Base-by-base conservation (phyloP, 345 rosid species). In the Euphorbia lathyris region DNA sequence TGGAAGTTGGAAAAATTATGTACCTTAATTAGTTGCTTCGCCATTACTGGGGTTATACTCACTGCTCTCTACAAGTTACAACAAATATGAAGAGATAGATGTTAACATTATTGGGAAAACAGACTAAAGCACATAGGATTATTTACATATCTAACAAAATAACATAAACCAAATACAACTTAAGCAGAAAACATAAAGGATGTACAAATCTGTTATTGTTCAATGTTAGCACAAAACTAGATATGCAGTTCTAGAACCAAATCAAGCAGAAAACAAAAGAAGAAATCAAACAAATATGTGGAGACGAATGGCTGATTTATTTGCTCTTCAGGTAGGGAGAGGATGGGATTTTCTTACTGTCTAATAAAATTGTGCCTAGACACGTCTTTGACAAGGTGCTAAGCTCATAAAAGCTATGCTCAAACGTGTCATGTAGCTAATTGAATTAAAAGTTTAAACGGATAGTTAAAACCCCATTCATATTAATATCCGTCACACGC, bases 21-120 rank as follows among this genome's bases (percentile, higher is more conserved):
- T 79, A 93, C 97, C 97, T 89, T 86, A 74, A 93, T 85, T 76
- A 93, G 43, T 68, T 86, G 84, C 75, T 81, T 83, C 53, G 97
- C 98, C 90, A 91, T 89, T 58, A 77, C 74, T 58, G 98, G 91
- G 75, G 97, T 91, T 66, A 93, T 80, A 68, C 75, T 82, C 66
- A 93, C 86, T 66, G 92, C 97, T 82, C 82, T 89, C 98, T 93
- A 78, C 84, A 80, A 1, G 60, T 7, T 13, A 45, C 36, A 20
- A 11, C 43, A 42, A 27, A 45, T 30, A 70, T 63, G 60, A 42
- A 63, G 19, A 38, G 20, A 42, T 57, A 5, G 43, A 19, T 22
- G 38, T 63, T 51, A 5, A 13, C 26, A 51, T 5, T 38, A 53
- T 58, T 26, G 34, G 20, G 11, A 34, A 75, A 63, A 0, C 9